Evolutionary conservation across 2,329 filamentous ascomycete species (phyloP).

Genomic region (Grosmannia serpens): DNA sequence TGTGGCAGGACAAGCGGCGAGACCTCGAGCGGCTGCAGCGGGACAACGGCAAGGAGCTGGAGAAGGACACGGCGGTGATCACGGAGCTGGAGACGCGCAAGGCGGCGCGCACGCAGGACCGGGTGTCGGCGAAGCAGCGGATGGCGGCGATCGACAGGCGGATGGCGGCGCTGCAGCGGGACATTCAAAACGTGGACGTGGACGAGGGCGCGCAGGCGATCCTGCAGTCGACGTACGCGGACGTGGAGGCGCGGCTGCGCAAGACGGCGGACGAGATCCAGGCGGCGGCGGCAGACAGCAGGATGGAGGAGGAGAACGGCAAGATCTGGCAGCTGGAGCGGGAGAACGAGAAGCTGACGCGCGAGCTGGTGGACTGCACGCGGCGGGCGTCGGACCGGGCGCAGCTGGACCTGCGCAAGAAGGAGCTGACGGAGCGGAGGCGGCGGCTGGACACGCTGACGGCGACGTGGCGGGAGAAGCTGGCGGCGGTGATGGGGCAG

Average conservation of each 20-base stretch:
- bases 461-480: constrained; percentile 59
- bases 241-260: constrained; percentile 52
- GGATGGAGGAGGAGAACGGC: constrained; percentile 54
- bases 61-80: constrained; percentile 59
- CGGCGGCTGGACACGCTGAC: constrained; percentile 67
- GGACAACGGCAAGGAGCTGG: constrained; percentile 62
- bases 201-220: constrained; percentile 78
- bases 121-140: constrained; percentile 59
- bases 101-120: constrained; percentile 61
- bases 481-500: constrained; percentile 51
- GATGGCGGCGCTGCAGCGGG: constrained; percentile 51
- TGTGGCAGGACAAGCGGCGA: constrained; percentile 66
- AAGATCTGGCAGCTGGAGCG: constrained; percentile 60
- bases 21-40: constrained; percentile 58
- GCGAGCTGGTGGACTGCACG: constrained; percentile 76
- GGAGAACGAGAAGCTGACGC: constrained; percentile 57
- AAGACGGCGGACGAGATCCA: constrained; percentile 53
- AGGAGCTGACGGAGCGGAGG: constrained; percentile 63
- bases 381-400: constrained; percentile 72
- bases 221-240: constrained; percentile 61
- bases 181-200: constrained; percentile 60
- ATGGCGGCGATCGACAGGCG: constrained; percentile 65
- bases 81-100: constrained; percentile 65
- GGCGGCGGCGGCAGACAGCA: constrained; percentile 55
- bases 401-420: constrained; percentile 70